These are phyloP conservation scores for Volvariella volvacea DNA, from an alignment of 1,284 basidiomycete species.

Conservation along the genomic window DNA sequence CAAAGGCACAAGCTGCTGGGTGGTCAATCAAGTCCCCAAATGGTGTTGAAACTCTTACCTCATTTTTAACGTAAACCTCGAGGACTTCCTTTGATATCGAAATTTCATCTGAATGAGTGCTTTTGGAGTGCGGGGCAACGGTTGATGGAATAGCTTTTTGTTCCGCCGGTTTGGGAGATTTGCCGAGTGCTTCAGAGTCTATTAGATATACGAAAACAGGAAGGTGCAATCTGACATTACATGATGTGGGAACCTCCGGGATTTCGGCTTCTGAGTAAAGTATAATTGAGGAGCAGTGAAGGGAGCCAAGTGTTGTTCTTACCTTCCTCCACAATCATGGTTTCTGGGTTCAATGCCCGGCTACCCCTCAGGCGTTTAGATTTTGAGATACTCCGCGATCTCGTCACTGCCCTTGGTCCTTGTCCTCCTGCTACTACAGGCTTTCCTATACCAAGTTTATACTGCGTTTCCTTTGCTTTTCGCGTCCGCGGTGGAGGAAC, in stretches of 20 bases:
- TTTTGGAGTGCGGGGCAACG: too few relatives aligned
- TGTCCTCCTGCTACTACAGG: constrained; percentile 55
- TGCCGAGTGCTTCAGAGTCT: too few relatives aligned
- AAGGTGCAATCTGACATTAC: too few relatives aligned
- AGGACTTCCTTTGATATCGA: background rate
- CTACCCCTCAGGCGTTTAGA: constrained; percentile 43
- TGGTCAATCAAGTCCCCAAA: background rate
- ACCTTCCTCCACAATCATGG: constrained; percentile 54
- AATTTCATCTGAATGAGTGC: too few relatives aligned
- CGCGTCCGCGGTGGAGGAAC: constrained; percentile 40
- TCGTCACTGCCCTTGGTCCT: constrained; percentile 59
- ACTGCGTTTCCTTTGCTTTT: constrained; percentile 67
- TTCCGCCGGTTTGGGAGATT: too few relatives aligned
- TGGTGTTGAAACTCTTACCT: constrained; percentile 25
- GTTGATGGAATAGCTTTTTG: too few relatives aligned
- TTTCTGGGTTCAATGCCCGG: constrained; percentile 45
- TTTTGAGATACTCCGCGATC: constrained; percentile 42
- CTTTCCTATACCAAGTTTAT: constrained; percentile 63
- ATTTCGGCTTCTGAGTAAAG: too few relatives aligned
- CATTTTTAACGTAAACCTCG: constrained; percentile 16
- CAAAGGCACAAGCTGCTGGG: constrained; percentile 46
- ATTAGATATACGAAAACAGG: too few relatives aligned
- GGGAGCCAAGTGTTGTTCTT: too few relatives aligned
- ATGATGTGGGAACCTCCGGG: too few relatives aligned
- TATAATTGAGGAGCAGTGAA: too few relatives aligned